Conservation (phyloP, 2,329 filamentous ascomycete species). For the Leptographium flavum region DNA sequence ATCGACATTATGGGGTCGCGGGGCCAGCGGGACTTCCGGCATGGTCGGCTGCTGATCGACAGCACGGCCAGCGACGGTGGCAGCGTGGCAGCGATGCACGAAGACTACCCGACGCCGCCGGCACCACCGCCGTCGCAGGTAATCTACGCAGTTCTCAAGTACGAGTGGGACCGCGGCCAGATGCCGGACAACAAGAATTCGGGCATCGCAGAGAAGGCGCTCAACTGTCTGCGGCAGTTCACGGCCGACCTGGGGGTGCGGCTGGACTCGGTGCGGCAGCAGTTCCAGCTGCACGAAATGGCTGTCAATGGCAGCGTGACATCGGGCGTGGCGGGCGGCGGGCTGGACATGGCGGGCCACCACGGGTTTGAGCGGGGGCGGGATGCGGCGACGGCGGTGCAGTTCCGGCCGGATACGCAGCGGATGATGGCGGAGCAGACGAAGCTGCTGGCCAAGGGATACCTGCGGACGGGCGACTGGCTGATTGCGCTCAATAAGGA, state of each 20-base stretch:
- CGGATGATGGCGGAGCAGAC: constrained; percentile 45
- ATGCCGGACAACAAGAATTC: constrained; percentile 29
- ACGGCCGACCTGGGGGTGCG: constrained; percentile 43
- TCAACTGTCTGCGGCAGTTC: constrained; percentile 46
- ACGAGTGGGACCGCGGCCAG: constrained; percentile 80
- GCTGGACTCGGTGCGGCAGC: constrained; percentile 37
- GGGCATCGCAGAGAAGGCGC: constrained; percentile 36
- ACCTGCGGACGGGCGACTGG: constrained; percentile 94
- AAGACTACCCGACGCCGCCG: constrained; percentile 7
- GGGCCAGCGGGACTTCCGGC: constrained; percentile 8
- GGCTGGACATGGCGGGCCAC: constrained; percentile 26
- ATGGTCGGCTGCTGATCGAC: constrained; percentile 8
- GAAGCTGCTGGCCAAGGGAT: constrained; percentile 81
- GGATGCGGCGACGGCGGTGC: constrained; percentile 17
- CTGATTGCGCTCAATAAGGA: constrained; percentile 72
- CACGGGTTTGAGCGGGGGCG: constrained; percentile 35
- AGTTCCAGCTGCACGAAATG: constrained; percentile 30
- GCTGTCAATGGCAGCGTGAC: constrained; percentile 20
- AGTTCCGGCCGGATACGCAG: constrained; percentile 33
- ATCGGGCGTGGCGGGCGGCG: constrained; percentile 8
- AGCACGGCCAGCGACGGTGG: constrained; percentile 2
- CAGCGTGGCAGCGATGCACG: neutral
- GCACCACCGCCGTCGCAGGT: constrained; percentile 51
- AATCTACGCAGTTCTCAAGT: constrained; percentile 94
- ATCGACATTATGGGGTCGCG: neutral